Conservation (phyloP, 129 eudicot species). For the Pseudognaphalium luteoalbum region DNA sequence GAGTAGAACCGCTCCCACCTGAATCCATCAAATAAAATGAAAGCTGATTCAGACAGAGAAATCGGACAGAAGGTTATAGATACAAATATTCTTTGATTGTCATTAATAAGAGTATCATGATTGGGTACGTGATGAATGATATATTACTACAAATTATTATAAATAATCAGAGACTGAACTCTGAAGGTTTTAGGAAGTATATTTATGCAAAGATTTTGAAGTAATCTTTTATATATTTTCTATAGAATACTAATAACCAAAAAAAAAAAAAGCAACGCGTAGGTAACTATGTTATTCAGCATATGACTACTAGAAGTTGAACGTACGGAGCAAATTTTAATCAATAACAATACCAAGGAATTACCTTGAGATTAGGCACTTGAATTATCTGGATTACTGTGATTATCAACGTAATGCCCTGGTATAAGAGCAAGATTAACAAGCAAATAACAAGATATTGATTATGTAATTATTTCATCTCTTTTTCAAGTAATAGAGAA, state of each 20-base stretch:
- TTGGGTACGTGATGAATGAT: conserved; percentile 3
- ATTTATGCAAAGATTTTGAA: conserved; percentile 12
- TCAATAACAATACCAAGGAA: background rate
- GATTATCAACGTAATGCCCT: conserved; percentile 93
- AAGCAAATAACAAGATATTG: background rate
- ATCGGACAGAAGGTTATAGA: background rate
- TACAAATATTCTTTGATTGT: background rate
- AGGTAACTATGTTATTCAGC: background rate
- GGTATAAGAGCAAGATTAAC: conserved; percentile 21
- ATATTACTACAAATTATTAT: background rate
- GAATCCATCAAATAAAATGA: conserved; percentile 17
- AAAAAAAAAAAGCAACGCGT: background rate
- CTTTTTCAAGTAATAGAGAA: conserved; percentile 12
- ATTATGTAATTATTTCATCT: conserved; percentile 10
- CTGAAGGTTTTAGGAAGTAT: background rate
- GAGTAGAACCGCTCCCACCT: conserved; percentile 97
- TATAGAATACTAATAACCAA: background rate
- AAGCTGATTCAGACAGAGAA: background rate
- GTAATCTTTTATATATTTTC: background rate
- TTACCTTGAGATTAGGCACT: conserved; percentile 95
- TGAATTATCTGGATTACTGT: conserved; percentile 93
- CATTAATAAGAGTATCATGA: background rate
- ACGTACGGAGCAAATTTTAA: background rate
- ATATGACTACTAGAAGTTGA: background rate
- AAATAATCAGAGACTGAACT: background rate